These are phyloP conservation scores for Backusella westeae DNA, from an alignment of 192 early-diverging fungal genomes.

Conservation along the genomic window DNA sequence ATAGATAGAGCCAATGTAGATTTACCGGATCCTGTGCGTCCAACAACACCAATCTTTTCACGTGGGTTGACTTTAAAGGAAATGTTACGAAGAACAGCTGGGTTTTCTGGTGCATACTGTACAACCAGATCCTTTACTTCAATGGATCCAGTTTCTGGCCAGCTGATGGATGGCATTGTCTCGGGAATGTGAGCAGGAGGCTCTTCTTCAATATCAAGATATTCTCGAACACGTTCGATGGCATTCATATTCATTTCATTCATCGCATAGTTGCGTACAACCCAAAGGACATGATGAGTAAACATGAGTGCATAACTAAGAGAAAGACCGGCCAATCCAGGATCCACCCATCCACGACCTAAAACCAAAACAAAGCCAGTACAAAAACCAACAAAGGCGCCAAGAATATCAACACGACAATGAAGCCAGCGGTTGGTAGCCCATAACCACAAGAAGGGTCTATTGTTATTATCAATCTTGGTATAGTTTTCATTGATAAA, in stretches of 20 bases:
- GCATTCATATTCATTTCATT: constrained; percentile 91
- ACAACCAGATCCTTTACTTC: constrained; percentile 71
- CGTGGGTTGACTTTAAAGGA: constrained; percentile 63
- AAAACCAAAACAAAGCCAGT: constrained; percentile 66
- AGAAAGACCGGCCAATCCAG: constrained; percentile 86
- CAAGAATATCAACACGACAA: constrained; percentile 77
- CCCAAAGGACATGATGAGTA: constrained; percentile 77
- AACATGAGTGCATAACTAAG: constrained; percentile 87
- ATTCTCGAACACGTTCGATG: constrained; percentile 88
- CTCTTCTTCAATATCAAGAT: constrained; percentile 81
- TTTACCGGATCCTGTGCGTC: constrained; percentile 71
- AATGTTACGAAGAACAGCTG: constrained; percentile 74
- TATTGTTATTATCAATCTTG: constrained; percentile 76
- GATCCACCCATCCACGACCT: constrained; percentile 55
- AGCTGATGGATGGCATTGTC: constrained; percentile 32
- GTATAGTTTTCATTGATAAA: constrained; percentile 61
- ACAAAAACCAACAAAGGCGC: constrained; percentile 72
- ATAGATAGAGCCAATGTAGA: constrained; percentile 75
- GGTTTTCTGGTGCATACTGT: constrained; percentile 77
- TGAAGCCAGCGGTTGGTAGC: constrained; percentile 86
- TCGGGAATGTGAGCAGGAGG: constrained; percentile 37
- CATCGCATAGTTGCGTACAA: constrained; percentile 74
- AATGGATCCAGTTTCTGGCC: constrained; percentile 77
- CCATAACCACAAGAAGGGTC: constrained; percentile 88
- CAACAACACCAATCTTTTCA: constrained; percentile 90